Conservation (phyloP, 805 yeast species). For the Candida silvicultrix region DNA sequence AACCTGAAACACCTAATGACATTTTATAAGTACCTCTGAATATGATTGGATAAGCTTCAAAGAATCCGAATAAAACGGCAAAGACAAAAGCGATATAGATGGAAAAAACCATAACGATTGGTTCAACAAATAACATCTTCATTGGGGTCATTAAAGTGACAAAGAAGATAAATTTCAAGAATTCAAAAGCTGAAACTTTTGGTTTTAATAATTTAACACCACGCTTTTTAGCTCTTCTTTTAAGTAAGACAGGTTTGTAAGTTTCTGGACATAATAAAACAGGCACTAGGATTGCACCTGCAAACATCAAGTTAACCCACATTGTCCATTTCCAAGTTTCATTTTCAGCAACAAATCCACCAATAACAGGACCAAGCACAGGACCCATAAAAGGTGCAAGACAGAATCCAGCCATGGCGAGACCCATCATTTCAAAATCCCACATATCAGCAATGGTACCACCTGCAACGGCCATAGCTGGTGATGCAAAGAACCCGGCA, state of each 20-base stretch:
- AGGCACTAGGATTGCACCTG: slow-evolving; percentile 44
- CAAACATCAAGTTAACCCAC: slow-evolving; percentile 69
- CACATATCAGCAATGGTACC: slow-evolving; percentile 81
- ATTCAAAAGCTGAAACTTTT: slow-evolving; percentile 27
- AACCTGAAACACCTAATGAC: slow-evolving; percentile 56
- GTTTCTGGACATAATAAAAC: slow-evolving; percentile 56
- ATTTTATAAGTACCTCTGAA: slow-evolving; percentile 59
- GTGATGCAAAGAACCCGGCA: slow-evolving; percentile 71
- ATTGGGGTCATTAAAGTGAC: slow-evolving; percentile 56
- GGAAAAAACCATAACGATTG: slow-evolving; percentile 66
- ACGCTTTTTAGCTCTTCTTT: slow-evolving; percentile 52
- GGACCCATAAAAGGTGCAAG: slow-evolving; percentile 81
- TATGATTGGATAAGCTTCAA: slow-evolving; percentile 73
- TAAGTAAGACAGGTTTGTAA: slow-evolving; percentile 60
- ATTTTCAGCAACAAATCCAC: slow-evolving; percentile 56
- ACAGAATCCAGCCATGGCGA: slow-evolving; percentile 77
- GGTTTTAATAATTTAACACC: slow-evolving; percentile 41
- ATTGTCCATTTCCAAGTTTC: slow-evolving; percentile 67
- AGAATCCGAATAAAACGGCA: slow-evolving; percentile 74
- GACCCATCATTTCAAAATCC: slow-evolving; percentile 55
- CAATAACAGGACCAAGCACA: slow-evolving; percentile 67
- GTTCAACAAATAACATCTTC: slow-evolving; percentile 65
- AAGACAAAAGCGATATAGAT: slow-evolving; percentile 68
- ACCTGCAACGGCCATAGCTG: slow-evolving; percentile 78
- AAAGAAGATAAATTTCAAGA: slow-evolving; percentile 38